Evolutionary conservation across 768 basidiomycete species (phyloP), one percentile per base, ranked within the genome.

Genomic region (Boletus vinaceobasis): DNA sequence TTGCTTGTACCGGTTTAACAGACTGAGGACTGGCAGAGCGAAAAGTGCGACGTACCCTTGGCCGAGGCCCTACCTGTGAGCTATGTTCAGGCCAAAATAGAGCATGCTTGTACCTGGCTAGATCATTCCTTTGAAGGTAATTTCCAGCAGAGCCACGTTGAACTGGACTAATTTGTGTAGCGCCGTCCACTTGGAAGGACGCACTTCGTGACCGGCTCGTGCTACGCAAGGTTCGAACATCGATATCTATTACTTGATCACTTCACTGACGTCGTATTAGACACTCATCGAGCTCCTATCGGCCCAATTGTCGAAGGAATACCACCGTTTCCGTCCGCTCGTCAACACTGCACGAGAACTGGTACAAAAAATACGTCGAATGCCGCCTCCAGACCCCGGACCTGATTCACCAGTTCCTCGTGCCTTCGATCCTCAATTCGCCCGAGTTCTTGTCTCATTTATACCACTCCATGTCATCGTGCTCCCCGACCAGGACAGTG

Each of bases 11-110:
- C 39, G 52, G 43, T 60, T 56, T 48, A 19, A 54, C 67, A 93
- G 91, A 76, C 81, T 56, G 92, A 93, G 76, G 91, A 93, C 62
- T 92, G 90, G 86, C 90, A 92, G 68, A 80, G 87, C 53, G 93
- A 97, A 59, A 94, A 93, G 72, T 88, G 85, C 61, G 92, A 92
- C 19, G 78, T 95, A 0, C 81, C 84, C 0, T 74, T 95, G 5
- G 75, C 86, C 10, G 89, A 94, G 71, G 76, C 78, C 7, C 68
- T 85, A 27, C 77, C 83, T 17, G 79, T 81, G 17, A 74, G 74
- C 44, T 77, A 79, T 52, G 69, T 89, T 26, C 54, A 86, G 7
- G 68, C 74, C 17, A 73, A 75, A 50, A 68, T 93, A 15, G 84
- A 89, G 38, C 76, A 79, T 13, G 87, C 89, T 0, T 74, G 77